A percentile compares a stretch with the other conserved stretches of the same genome.
These are phyloP conservation scores for Vigna radiata DNA, from an alignment of 306 rosid species.

Conservation along the genomic window DNA sequence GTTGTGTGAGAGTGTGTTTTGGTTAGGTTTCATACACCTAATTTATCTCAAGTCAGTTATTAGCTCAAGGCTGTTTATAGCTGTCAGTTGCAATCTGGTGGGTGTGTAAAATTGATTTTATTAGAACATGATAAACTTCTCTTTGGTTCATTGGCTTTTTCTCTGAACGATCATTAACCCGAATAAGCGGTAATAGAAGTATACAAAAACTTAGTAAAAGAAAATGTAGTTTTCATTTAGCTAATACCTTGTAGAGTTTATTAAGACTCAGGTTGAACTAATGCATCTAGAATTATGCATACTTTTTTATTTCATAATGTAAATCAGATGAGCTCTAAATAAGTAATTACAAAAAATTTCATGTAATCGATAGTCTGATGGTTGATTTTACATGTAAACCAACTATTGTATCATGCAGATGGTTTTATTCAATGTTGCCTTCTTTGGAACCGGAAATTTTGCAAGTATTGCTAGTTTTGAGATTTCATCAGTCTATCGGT, in stretches of 20 bases:
- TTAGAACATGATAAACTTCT: background rate
- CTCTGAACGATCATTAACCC: background rate
- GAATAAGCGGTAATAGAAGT: background rate
- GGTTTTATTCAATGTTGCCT: constrained; percentile 85
- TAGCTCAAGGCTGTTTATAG: no score
- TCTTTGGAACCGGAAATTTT: constrained; percentile 93
- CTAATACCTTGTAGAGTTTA: constrained; percentile 9
- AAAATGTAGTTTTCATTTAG: background rate
- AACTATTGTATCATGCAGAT: constrained; percentile 55
- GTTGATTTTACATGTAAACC: constrained; percentile 35
- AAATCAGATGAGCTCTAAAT: background rate
- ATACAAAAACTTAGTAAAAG: no score
- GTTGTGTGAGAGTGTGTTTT: no score
- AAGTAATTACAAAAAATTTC: background rate
- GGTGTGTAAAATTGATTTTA: no score
- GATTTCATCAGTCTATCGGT: constrained; percentile 92
- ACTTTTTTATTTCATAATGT: constrained; percentile 23
- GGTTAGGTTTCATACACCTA: no score
- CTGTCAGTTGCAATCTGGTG: no score
- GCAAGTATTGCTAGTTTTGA: constrained; percentile 96
- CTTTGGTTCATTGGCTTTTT: background rate
- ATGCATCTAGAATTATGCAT: constrained; percentile 37
- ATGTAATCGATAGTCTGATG: constrained; percentile 32
- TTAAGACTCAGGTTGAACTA: constrained; percentile 28
- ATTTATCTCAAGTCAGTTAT: no score